Base-by-base conservation (phyloP, 495 filamentous ascomycete genomes). In the Hypomontagnella submonticulosa region DNA sequence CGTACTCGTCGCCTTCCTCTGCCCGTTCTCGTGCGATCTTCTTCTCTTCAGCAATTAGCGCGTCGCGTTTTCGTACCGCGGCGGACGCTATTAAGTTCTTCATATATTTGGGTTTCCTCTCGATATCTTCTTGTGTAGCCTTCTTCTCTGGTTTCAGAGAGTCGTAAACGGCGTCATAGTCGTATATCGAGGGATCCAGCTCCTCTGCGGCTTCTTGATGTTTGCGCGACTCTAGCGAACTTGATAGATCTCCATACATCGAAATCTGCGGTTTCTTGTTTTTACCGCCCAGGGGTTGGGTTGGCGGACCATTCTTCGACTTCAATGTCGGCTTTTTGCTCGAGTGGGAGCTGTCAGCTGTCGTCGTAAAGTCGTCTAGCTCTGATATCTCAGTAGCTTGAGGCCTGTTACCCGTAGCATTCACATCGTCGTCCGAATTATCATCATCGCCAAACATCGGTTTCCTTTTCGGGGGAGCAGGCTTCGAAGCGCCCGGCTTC, bases 1-100 rank as follows among this genome's bases (percentile, higher is more conserved):
- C 90, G 71, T 92, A 97, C 76, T 93, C 92, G 11, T 97, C 96
- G 8, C 95, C 95, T 76, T 99, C 95, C 0, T 88, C 90, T 66
- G 94, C 96, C 34, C 95, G 87, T 74, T 99, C 96, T 43, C 88
- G 88, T 67, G 91, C 88, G 27, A 98, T 79, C 74, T 92, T 81
- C 71, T 92, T 91, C 74, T 99, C 95, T 64, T 92, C 89, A 11
- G 95, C 95, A 7, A 96, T 88, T 33, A 91, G 79, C 47, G 91
- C 87, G 77, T 97, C 95, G 20, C 92, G 90, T 76, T 97, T 97
- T 30, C 96, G 88, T 30, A 92, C 75, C 58, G 93, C 91, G 1
- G 95, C 92, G 1, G 92, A 91, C 10, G 87, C 86, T 16, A 97
- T 77, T 19, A 99, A 76, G 43, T 85, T 85, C 41, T 80, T 81